phyloP scores from a whole-genome alignment of 2,329 filamentous ascomycete genomes.

The Fusarium mangiferae region DNA sequence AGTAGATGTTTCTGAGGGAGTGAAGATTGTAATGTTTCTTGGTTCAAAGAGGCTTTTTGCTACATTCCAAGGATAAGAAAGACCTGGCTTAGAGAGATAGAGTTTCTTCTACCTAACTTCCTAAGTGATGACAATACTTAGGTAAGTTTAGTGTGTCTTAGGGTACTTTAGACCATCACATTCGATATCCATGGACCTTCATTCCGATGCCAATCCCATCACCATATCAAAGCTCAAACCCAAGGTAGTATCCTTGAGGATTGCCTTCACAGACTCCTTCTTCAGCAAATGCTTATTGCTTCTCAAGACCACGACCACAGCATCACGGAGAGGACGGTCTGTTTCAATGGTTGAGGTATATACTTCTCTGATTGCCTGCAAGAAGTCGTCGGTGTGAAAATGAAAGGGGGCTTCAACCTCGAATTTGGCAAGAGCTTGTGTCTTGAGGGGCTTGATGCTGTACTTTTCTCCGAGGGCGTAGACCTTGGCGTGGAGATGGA shows the following conservation, averaged over 20 bases:
- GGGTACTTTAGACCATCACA: fast-evolving
- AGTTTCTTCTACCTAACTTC: no score
- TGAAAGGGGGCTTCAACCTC: fast-evolving
- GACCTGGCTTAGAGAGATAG: no score
- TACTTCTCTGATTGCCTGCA: fast-evolving
- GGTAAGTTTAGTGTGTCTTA: fast-evolving
- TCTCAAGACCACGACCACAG: neutral
- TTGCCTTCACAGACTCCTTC: fast-evolving
- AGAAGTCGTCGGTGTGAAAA: neutral
- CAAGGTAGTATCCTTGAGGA: fast-evolving
- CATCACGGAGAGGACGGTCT: neutral
- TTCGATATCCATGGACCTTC: neutral
- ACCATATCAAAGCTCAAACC: neutral
- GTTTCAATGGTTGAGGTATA: neutral
- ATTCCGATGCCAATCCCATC: neutral
- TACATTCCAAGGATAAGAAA: neutral
- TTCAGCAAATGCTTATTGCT: fast-evolving
- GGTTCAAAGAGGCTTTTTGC: neutral
- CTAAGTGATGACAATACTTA: no score
- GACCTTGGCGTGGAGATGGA: neutral
- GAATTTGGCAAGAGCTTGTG: fast-evolving
- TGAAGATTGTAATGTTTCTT: neutral
- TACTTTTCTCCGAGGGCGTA: neutral
- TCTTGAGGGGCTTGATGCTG: neutral
- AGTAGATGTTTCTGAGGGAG: fast-evolving